A percentile compares a stretch with the other conserved stretches of the same genome.
phyloP scores from a whole-genome alignment of 2,329 filamentous ascomycete genomes.

The Aureobasidium subglaciale region DNA sequence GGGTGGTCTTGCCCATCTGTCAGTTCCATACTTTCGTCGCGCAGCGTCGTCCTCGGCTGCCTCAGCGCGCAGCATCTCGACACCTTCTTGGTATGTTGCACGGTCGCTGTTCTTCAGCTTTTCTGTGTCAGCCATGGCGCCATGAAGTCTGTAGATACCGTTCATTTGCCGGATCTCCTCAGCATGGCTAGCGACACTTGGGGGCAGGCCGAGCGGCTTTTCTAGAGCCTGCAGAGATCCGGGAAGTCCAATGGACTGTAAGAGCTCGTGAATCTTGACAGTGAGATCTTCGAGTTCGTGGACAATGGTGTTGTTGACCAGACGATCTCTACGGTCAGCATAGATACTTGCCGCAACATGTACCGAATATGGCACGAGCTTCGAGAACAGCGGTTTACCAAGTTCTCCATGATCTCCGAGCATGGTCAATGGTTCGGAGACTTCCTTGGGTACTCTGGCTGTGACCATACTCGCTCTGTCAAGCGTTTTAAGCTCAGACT shows the following conservation, averaged over 20 bases:
- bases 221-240: constrained; percentile 91
- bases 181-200: constrained; percentile 77
- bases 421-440: constrained; percentile 71
- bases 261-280: constrained; percentile 66
- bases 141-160: constrained; percentile 67
- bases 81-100: constrained; percentile 74
- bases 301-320: constrained; percentile 83
- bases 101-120: constrained; percentile 78
- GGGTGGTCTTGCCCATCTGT: constrained; percentile 68
- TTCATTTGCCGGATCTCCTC: constrained; percentile 92
- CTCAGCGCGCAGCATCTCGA: constrained; percentile 69
- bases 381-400: constrained; percentile 78
- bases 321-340: constrained; percentile 79
- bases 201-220: constrained; percentile 84
- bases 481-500: constrained; percentile 77
- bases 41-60: constrained; percentile 74
- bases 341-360: constrained; percentile 95
- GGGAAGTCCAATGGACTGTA: constrained; percentile 79
- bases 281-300: constrained; percentile 77
- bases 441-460: constrained; percentile 69
- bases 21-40: constrained; percentile 74
- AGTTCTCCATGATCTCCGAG: constrained; percentile 75
- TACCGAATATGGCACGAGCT: constrained; percentile 89
- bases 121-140: constrained; percentile 79
- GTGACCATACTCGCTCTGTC: constrained; percentile 86